Evolutionary conservation across 2,329 filamentous ascomycete species (phyloP), one percentile per base, ranked within the genome.

Genomic region (Fusarium sororula): DNA sequence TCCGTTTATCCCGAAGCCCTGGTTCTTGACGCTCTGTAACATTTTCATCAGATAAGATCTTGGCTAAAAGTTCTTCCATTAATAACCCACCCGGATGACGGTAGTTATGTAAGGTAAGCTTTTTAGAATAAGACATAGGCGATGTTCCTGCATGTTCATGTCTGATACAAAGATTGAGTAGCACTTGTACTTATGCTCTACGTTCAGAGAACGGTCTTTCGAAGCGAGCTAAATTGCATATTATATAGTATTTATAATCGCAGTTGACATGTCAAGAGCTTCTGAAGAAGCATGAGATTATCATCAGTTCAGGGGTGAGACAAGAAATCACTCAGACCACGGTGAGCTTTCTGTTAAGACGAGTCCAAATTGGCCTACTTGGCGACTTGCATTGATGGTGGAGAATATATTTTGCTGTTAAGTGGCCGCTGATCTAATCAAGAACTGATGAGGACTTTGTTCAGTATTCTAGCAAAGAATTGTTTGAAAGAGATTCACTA

Each of bases 21-120:
- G 38, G 57, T 39, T 51, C 63, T 51, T 24, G 35, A 68, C 44
- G 15, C n/a, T 51, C 26, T 28, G 32, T 39, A 20, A 26, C 39
- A 39, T 48, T 39, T 62, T 22, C 48, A 63, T 68, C 64, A 63
- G 64, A 63, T 56, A 68, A 68, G 48, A 68, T 68, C 50, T 44
- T 68, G 65, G 63, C 28, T 45, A 56, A 63, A 54, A 28, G 45
- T 63, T 66, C n/a, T 35, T 32, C 41, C 50, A 14, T 42, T 7
- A 26, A 48, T 30, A 18, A 41, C 22, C 32, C 26, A 28, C 14
- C n/a, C 14, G 20, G 14, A 24, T 30, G 45, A 44, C 10, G 38
- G 17, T 15, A 32, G n/a, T 10, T 6, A 41, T 48, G 26, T 4
- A 41, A 47, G 28, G 14, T 14, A 63, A 28, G 35, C 35, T 18